Percentiles rank a stretch among this genome's conserved stretches.
Conservation (phyloP, 305 asterid genomes). For the Rubia balearica region DNA sequence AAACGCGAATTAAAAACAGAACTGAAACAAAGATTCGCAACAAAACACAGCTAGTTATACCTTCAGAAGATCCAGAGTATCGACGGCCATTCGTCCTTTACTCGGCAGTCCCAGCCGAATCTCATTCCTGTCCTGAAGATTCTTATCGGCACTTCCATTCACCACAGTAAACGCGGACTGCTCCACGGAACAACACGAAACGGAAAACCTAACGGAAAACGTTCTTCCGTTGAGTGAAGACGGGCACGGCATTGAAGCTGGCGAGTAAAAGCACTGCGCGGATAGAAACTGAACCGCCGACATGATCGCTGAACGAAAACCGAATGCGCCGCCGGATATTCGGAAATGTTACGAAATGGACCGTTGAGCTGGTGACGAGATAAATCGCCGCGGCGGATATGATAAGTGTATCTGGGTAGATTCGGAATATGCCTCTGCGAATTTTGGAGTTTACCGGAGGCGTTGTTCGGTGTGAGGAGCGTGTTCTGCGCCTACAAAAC, state of each 20-base stretch:
- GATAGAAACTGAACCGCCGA: constrained; percentile 28
- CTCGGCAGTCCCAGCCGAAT: constrained; percentile 83
- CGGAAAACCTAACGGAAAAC: constrained; percentile 40
- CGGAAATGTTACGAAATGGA: neutral
- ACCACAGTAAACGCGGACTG: constrained; percentile 42
- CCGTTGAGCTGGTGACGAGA: constrained; percentile 1
- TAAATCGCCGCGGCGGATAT: constrained; percentile 23
- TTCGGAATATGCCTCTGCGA: constrained; percentile 6
- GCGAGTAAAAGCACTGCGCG: constrained; percentile 32
- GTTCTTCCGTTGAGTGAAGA: constrained; percentile 18
- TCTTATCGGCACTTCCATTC: constrained; percentile 44
- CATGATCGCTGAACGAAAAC: constrained; percentile 14
- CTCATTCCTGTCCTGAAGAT: constrained; percentile 36
- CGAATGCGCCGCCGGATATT: neutral
- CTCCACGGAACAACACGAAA: constrained; percentile 45
- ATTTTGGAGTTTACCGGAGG: neutral
- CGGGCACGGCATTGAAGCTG: constrained; percentile 23
- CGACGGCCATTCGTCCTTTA: constrained; percentile 84
- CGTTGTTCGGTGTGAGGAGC: neutral
- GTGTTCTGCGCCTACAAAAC: neutral
- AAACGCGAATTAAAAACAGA: neutral
- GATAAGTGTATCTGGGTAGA: neutral
- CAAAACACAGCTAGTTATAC: constrained; percentile 18
- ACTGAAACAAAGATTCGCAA: neutral
- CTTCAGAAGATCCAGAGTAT: constrained; percentile 74